Percentiles rank a stretch among this genome's conserved stretches.
Evolutionary conservation across 805 yeast species (phyloP).

Genomic region (Yarrowia osloensis): DNA sequence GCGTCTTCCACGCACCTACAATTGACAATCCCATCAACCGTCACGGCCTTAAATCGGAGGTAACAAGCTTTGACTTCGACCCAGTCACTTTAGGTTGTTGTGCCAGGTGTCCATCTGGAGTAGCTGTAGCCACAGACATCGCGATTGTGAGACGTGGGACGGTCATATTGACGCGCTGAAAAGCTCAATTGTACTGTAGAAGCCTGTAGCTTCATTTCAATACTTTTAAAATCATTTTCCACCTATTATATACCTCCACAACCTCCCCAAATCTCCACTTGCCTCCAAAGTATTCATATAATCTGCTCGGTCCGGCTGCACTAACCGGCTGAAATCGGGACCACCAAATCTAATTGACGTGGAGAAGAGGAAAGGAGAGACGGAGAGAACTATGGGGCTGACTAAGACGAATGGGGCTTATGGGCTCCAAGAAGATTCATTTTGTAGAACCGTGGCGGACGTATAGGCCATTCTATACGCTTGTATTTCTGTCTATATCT

Average conservation of each 20-base stretch:
- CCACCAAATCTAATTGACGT: not conserved
- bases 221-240: too few species aligned
- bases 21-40: not conserved
- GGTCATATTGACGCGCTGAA: not conserved
- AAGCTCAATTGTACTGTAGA: not conserved
- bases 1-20: not conserved
- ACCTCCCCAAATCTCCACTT: not conserved
- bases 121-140: not conserved
- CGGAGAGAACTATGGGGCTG: not conserved
- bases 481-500: not conserved
- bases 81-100: slow-evolving; percentile 23
- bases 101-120: slow-evolving; percentile 28
- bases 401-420: not conserved
- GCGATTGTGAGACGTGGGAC: not conserved
- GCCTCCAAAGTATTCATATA: slow-evolving; percentile 3
- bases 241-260: too few species aligned
- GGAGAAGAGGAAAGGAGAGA: not conserved
- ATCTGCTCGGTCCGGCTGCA: slow-evolving; percentile 24
- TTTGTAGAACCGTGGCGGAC: not conserved
- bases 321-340: slow-evolving; percentile 26
- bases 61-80: slow-evolving; percentile 19
- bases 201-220: not conserved
- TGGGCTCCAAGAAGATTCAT: not conserved
- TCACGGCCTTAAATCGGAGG: slow-evolving; percentile 29
- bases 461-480: not conserved